phyloP scores from a whole-genome alignment of 23 red algal genomes.

The Gracilaria vermiculophylla region DNA sequence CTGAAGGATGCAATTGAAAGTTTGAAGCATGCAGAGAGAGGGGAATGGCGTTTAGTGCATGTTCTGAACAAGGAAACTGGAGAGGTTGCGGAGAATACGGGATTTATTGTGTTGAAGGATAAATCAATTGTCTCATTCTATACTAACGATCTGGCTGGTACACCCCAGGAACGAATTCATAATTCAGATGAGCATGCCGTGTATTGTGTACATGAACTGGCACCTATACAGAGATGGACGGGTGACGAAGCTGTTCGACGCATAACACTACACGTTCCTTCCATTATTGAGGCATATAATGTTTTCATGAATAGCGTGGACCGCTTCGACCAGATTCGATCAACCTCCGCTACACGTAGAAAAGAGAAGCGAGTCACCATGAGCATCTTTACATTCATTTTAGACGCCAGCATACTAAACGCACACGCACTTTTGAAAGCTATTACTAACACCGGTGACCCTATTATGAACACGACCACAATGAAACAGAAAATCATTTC shows the following conservation, averaged over 20 bases:
- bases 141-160: background rate
- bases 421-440: background rate
- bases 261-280: background rate
- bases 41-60: background rate
- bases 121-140: background rate
- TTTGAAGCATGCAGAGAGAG: background rate
- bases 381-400: too few species aligned
- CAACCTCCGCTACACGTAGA: too few species aligned
- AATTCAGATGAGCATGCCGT: background rate
- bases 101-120: background rate
- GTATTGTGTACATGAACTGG: constrained; percentile 6
- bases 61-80: background rate
- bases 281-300: constrained; percentile 15
- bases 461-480: background rate
- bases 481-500: background rate
- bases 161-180: background rate
- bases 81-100: too few species aligned
- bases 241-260: background rate
- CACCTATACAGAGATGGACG: background rate
- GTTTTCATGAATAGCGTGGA: constrained; percentile 4
- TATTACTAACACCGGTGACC: background rate
- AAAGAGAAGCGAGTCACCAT: background rate
- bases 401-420: background rate
- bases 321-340: background rate
- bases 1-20: background rate